Percentiles rank a stretch among this genome's conserved stretches.
phyloP scores from a whole-genome alignment of 176 grass and related monocot genomes.

The Avena insularis region DNA sequence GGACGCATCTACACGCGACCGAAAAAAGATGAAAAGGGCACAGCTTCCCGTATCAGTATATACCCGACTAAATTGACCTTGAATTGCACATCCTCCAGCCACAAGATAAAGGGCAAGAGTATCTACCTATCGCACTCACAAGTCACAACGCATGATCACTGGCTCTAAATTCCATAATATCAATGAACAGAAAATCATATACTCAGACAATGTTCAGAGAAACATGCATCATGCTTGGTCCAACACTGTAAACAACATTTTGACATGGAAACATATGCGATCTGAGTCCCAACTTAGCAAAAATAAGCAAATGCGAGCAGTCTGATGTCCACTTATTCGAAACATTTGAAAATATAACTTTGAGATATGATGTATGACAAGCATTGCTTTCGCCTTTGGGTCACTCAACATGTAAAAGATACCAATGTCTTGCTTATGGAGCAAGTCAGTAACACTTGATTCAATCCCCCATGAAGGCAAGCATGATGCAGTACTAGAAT shows the following conservation, averaged over 20 bases:
- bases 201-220: not conserved
- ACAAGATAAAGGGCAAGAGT: not conserved
- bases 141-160: not conserved
- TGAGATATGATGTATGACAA: too few relatives aligned
- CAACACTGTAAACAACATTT: not conserved
- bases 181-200: not conserved
- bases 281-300: not conserved
- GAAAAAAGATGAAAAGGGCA: not conserved
- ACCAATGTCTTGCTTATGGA: not conserved
- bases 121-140: not conserved
- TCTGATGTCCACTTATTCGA: not conserved
- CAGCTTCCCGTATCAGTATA: not conserved
- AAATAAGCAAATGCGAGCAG: not conserved
- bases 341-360: not conserved
- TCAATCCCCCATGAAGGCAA: not conserved
- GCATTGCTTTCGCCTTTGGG: not conserved
- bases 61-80: not conserved
- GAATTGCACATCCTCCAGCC: not conserved
- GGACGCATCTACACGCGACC: conserved; percentile 7
- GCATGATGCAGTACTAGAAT: not conserved
- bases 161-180: not conserved
- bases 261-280: not conserved
- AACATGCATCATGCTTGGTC: not conserved
- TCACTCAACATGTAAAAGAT: not conserved
- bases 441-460: not conserved